These are phyloP conservation scores for Cladorrhinum sp. DNA, from an alignment of 2,329 filamentous ascomycete genomes.

Conservation along the genomic window DNA sequence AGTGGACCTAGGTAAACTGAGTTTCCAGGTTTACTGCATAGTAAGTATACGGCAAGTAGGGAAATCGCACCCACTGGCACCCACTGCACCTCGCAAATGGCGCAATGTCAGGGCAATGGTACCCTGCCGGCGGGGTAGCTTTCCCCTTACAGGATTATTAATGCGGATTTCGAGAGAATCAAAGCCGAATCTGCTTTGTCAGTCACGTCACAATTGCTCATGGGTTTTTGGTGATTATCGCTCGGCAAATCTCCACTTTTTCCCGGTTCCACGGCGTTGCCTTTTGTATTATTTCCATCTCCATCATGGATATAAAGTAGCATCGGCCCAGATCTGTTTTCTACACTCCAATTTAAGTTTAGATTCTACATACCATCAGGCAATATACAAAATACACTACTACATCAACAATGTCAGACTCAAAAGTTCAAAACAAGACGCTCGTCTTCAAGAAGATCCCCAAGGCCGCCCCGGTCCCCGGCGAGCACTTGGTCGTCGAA, in stretches of 20 bases:
- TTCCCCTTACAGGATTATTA: background rate
- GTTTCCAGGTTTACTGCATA: no score
- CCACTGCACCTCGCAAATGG: no score
- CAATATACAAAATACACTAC: background rate
- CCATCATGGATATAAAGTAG: background rate
- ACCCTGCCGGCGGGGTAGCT: no score
- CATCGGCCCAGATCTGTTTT: background rate
- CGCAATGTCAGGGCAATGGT: no score
- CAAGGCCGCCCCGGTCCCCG: slow-evolving; percentile 62
- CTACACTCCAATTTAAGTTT: background rate
- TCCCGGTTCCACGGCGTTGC: background rate
- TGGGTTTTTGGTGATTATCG: no score
- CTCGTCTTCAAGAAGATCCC: slow-evolving; percentile 72
- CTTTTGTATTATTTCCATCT: no score
- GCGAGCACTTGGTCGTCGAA: slow-evolving; percentile 68
- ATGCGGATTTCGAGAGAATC: background rate
- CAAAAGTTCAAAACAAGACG: slow-evolving; percentile 58
- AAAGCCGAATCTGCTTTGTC: background rate
- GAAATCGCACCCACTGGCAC: no score
- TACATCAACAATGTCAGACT: background rate
- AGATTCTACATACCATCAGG: background rate
- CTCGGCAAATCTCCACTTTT: no score
- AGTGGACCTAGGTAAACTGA: no score
- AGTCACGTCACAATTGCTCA: background rate
- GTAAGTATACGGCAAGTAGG: no score